Conservation (phyloP, 805 yeast genomes). For the Metahyphopichia silvanorum region DNA sequence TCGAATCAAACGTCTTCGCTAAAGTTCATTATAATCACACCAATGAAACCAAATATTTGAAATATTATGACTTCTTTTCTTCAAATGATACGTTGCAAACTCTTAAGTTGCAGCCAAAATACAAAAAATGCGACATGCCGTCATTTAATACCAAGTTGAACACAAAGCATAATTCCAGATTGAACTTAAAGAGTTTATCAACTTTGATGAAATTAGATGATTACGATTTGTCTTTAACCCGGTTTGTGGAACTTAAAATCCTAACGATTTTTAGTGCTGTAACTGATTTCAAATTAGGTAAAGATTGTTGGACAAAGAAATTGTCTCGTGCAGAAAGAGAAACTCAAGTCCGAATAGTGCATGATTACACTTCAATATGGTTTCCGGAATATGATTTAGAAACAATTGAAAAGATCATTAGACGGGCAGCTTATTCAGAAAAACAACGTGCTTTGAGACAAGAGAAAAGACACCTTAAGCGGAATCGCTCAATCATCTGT, state of each 20-base stretch:
- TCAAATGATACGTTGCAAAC: too few species aligned
- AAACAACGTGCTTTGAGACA: conserved; percentile 77
- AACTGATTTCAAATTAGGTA: conserved; percentile 71
- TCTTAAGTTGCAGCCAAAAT: too few species aligned
- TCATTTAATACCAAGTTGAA: too few species aligned
- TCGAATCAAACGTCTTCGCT: too few species aligned
- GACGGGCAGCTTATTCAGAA: conserved; percentile 76
- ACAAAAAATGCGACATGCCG: too few species aligned
- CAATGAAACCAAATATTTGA: too few species aligned
- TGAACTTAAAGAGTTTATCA: conserved; percentile 56
- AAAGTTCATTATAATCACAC: too few species aligned
- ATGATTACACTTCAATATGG: conserved; percentile 41
- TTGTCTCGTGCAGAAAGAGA: conserved; percentile 54
- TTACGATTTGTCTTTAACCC: conserved; percentile 50
- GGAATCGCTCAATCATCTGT: too few species aligned
- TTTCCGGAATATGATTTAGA: conserved; percentile 51
- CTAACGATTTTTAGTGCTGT: conserved; percentile 51
- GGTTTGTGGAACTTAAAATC: conserved; percentile 51
- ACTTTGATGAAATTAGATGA: conserved; percentile 46
- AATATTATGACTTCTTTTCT: too few species aligned
- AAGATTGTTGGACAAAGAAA: conserved; percentile 82
- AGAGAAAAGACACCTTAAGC: too few species aligned
- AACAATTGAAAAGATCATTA: conserved; percentile 65
- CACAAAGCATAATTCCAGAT: conserved; percentile 45
- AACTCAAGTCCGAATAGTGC: conserved; percentile 46